Evolutionary conservation across 306 rosid genomes (phyloP).

Genomic region (Quercus cerris): DNA sequence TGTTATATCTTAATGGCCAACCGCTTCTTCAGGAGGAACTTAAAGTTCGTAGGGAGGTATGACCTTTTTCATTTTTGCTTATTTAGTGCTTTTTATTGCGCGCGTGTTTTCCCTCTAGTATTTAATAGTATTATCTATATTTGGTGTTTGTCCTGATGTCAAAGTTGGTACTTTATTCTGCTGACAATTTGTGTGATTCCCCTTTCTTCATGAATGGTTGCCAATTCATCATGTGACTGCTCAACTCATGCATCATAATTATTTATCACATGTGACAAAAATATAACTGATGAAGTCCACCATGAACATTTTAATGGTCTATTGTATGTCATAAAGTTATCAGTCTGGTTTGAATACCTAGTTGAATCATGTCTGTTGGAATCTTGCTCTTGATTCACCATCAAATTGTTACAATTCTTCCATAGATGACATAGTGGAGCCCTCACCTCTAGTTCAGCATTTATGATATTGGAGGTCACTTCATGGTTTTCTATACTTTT

Average conservation of each 20-base stretch:
- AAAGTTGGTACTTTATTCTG: neutral
- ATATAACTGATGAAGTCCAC: neutral
- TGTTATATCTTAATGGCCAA: constrained; percentile 75
- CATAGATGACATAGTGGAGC: neutral
- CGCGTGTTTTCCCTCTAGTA: neutral
- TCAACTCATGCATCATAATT: neutral
- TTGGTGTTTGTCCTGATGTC: neutral
- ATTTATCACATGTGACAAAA: neutral
- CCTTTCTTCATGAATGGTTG: neutral
- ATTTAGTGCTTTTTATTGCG: neutral
- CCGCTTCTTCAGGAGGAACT: constrained; percentile 74
- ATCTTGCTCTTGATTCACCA: neutral
- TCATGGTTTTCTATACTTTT: neutral
- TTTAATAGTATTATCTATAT: neutral
- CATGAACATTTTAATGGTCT: neutral
- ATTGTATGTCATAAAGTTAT: neutral
- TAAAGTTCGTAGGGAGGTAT: constrained; percentile 84
- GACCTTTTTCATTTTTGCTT: constrained; percentile 12
- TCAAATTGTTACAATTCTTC: neutral
- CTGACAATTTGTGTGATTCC: neutral
- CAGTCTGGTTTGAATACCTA: neutral
- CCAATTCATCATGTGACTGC: neutral
- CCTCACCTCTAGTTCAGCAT: neutral
- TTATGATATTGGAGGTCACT: neutral
- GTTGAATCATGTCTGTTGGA: neutral